Conservation (phyloP, 345 rosid species). For the Angophora floribunda region DNA sequence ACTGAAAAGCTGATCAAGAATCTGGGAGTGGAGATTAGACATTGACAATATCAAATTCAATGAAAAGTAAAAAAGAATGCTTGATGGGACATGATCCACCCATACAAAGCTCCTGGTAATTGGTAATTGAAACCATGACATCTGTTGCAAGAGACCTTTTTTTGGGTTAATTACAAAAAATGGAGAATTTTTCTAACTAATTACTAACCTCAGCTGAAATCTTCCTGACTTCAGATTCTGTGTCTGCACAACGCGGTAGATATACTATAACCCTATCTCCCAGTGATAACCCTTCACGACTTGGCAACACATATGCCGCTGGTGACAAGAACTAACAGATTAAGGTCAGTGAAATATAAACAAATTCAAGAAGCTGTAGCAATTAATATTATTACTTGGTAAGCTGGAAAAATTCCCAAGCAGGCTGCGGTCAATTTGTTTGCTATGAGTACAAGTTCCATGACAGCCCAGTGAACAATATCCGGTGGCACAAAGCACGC, state of each 20-base stretch:
- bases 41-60: not conserved
- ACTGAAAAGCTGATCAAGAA: constrained; percentile 91
- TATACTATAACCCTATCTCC: constrained; percentile 88
- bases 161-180: not conserved
- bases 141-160: not conserved
- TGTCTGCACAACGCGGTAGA: constrained; percentile 98
- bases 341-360: not conserved
- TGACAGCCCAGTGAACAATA: constrained; percentile 90
- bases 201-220: constrained; percentile 76
- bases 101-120: not conserved
- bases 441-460: constrained; percentile 80
- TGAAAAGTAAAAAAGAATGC: not conserved
- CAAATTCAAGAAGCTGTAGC: not conserved
- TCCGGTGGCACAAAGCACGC: constrained; percentile 75
- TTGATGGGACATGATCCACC: not conserved
- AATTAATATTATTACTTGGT: constrained; percentile 51
- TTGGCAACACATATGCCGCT: constrained; percentile 91
- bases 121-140: not conserved
- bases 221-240: constrained; percentile 86
- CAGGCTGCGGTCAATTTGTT: constrained; percentile 57
- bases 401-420: constrained; percentile 64
- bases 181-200: not conserved
- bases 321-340: constrained; percentile 10
- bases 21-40: constrained; percentile 26
- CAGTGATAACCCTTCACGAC: constrained; percentile 83